Evolutionary conservation across 306 rosid species (phyloP).

Genomic region (Medicago lupulina): DNA sequence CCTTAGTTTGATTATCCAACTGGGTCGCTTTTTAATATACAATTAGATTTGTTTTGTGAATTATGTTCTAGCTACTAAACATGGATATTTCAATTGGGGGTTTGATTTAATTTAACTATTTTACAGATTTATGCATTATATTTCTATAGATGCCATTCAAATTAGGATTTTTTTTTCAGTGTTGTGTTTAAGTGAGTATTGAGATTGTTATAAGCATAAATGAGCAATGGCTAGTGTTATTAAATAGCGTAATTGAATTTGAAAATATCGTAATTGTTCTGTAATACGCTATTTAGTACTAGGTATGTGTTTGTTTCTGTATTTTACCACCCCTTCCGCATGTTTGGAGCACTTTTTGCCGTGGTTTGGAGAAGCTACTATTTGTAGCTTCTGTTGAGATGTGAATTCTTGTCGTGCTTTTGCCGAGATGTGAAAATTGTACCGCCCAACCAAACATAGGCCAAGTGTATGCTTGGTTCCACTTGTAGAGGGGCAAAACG

Average conservation of each 20-base stretch:
- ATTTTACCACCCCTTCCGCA: too few relatives aligned
- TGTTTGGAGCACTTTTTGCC: neutral
- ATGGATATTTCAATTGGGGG: constrained; percentile 23
- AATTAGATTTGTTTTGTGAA: neutral
- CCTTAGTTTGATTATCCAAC: constrained; percentile 14
- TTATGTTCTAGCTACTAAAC: neutral
- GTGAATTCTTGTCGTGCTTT: too few relatives aligned
- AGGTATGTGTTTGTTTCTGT: too few relatives aligned
- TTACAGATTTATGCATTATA: constrained; percentile 8
- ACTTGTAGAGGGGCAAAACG: too few relatives aligned
- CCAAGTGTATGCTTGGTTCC: too few relatives aligned
- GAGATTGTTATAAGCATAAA: constrained; percentile 6
- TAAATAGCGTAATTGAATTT: too few relatives aligned
- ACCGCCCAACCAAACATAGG: too few relatives aligned
- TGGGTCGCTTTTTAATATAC: constrained; percentile 31
- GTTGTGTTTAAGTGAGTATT: constrained; percentile 1
- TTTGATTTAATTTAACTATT: constrained; percentile 19
- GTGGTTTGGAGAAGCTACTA: too few relatives aligned
- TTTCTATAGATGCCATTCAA: neutral
- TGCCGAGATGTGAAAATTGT: too few relatives aligned
- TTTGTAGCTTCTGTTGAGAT: too few relatives aligned
- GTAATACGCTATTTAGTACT: too few relatives aligned
- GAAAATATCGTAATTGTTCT: too few relatives aligned
- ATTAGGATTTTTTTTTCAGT: neutral
- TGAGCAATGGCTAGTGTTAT: neutral